These are phyloP conservation scores for Cubamyces lactineus DNA, from an alignment of 768 basidiomycete genomes.

Conservation along the genomic window DNA sequence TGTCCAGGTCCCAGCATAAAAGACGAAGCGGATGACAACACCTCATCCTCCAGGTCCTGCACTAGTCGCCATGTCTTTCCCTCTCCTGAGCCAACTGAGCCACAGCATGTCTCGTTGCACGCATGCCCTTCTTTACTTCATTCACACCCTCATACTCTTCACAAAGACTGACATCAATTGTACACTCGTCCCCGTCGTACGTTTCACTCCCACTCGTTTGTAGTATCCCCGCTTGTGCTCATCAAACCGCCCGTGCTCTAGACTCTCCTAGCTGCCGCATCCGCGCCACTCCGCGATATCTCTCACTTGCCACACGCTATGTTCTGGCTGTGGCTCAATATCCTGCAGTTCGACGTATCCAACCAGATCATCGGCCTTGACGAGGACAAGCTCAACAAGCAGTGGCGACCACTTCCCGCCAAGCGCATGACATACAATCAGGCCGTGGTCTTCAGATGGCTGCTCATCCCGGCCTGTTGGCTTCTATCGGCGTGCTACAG, in stretches of 20 bases:
- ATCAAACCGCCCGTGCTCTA: neutral
- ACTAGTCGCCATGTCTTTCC: too few species aligned
- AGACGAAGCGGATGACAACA: too few species aligned
- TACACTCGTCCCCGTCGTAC: slow-evolving; percentile 50
- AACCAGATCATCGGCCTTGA: slow-evolving; percentile 31
- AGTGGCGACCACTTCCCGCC: slow-evolving; percentile 32
- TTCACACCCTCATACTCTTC: slow-evolving; percentile 40
- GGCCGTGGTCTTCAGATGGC: slow-evolving; percentile 28
- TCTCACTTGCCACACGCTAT: slow-evolving; percentile 16
- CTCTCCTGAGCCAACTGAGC: too few species aligned
- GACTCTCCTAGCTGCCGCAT: slow-evolving; percentile 26
- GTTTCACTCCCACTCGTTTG: slow-evolving; percentile 17
- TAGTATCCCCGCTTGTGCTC: neutral
- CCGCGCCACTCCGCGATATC: slow-evolving; percentile 12
- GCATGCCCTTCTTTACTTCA: neutral
- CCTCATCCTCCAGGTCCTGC: too few species aligned
- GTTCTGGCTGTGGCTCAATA: slow-evolving; percentile 36
- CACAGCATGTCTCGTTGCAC: too few species aligned
- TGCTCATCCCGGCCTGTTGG: slow-evolving; percentile 27
- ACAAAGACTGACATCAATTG: slow-evolving; percentile 51
- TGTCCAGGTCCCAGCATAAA: too few species aligned
- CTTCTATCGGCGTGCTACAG: slow-evolving; percentile 16
- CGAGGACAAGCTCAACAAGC: slow-evolving; percentile 33
- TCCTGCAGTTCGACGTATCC: slow-evolving; percentile 37
- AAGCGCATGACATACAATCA: slow-evolving; percentile 23